phyloP scores from a whole-genome alignment of 805 yeast genomes.

The Saccharomyces kudriavzevii region DNA sequence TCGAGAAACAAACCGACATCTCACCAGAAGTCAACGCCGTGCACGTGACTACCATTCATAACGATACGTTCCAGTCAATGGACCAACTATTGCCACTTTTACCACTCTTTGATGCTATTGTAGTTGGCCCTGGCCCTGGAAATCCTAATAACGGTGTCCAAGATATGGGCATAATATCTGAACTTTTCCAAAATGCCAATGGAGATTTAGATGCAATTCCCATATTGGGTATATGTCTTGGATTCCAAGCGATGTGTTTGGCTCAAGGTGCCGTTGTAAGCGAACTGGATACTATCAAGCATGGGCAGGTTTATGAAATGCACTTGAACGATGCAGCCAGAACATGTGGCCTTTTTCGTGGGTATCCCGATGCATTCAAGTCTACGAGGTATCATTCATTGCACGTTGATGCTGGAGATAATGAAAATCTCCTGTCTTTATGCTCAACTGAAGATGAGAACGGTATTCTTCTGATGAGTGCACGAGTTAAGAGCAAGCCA shows the following conservation, averaged over 20 bases:
- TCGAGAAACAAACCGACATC: conserved; percentile 41
- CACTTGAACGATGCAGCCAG: conserved; percentile 11
- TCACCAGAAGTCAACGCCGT: conserved; percentile 9
- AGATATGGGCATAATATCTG: conserved; percentile 69
- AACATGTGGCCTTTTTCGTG: conserved; percentile 34
- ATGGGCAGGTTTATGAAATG: conserved; percentile 73
- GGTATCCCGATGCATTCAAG: conserved; percentile 39
- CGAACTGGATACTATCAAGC: conserved; percentile 54
- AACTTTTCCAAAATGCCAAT: conserved; percentile 37
- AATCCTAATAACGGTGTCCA: conserved; percentile 48
- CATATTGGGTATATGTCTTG: conserved; percentile 84
- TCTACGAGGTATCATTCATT: conserved; percentile 89
- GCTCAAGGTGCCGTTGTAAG: conserved; percentile 50
- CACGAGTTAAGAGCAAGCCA: conserved; percentile 49
- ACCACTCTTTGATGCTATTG: conserved; percentile 57
- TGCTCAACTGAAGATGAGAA: conserved; percentile 48
- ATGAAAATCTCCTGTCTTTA: conserved; percentile 41
- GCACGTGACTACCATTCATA: conserved; percentile 32
- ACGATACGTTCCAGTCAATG: conserved; percentile 29
- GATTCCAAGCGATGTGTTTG: conserved; percentile 75
- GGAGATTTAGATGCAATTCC: conserved; percentile 37
- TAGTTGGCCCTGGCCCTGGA: conserved; percentile 98
- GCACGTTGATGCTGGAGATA: conserved; percentile 34
- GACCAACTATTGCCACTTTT: conserved; percentile 37
- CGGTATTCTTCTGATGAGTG: conserved; percentile 68